Conservation (phyloP, 129 eudicot genomes). For the Mikania micrantha region DNA sequence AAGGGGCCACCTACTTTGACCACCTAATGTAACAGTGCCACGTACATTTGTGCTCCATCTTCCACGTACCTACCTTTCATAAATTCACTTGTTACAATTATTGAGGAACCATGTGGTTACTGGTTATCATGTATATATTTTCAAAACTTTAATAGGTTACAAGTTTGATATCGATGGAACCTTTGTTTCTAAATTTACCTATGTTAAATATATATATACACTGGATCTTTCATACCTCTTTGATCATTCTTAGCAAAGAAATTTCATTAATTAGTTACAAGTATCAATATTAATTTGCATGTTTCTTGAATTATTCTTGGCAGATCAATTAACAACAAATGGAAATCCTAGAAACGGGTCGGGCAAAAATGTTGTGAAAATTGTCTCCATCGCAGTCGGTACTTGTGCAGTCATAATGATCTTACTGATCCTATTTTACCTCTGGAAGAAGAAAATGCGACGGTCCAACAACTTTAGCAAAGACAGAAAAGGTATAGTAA, state of each 20-base stretch:
- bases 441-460: conserved; percentile 29
- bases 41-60: not conserved
- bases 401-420: conserved; percentile 21
- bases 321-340: conserved; percentile 27
- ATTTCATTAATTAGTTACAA: too few relatives aligned
- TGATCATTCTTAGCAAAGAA: too few relatives aligned
- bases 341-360: conserved; percentile 27
- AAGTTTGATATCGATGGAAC: not conserved
- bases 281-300: not conserved
- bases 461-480: conserved; percentile 18
- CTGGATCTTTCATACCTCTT: too few relatives aligned
- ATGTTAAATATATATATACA: too few relatives aligned
- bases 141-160: not conserved
- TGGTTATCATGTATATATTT: not conserved
- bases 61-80: not conserved
- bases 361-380: conserved; percentile 13
- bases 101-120: not conserved
- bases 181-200: not conserved
- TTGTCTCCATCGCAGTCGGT: conserved; percentile 31
- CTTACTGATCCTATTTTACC: conserved; percentile 15
- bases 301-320: not conserved
- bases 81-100: not conserved
- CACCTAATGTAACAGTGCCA: not conserved
- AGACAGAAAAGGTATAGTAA: conserved; percentile 7
- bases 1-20: not conserved